Conservation (phyloP, 345 rosid genomes). For the Gossypium bickii region DNA sequence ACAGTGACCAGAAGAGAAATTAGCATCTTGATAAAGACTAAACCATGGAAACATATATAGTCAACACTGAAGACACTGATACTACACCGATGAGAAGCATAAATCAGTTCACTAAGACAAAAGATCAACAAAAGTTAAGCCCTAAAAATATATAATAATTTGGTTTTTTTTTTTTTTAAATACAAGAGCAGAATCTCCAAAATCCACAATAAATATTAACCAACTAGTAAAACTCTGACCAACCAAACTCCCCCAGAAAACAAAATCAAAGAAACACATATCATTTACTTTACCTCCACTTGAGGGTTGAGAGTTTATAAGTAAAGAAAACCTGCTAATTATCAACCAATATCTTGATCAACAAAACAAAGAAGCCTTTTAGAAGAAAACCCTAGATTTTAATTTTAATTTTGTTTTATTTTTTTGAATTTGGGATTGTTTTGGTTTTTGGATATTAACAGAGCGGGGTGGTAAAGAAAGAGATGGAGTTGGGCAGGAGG, state of each 20-base stretch:
- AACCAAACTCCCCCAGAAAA: background rate
- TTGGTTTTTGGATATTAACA: too few species aligned
- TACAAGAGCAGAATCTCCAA: background rate
- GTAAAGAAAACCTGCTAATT: too few species aligned
- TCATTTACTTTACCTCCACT: conserved; percentile 16
- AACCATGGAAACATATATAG: background rate
- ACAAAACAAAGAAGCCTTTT: too few species aligned
- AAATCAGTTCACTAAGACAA: background rate
- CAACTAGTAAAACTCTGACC: background rate
- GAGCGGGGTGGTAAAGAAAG: too few species aligned
- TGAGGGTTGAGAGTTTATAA: background rate
- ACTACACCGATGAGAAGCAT: background rate
- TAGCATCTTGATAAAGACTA: background rate
- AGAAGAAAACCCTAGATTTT: too few species aligned
- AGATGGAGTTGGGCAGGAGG: too few species aligned
- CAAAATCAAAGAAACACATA: background rate
- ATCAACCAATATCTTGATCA: too few species aligned
- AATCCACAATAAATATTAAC: background rate
- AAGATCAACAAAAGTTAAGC: background rate
- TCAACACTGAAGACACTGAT: background rate
- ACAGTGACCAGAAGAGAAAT: background rate
- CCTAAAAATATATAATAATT: background rate
- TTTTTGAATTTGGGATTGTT: too few species aligned
- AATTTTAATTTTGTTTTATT: rapidly evolving
- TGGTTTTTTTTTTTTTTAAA: background rate